Evolutionary conservation across 2,329 filamentous ascomycete species (phyloP).

Genomic region (Colletotrichum graminicola): DNA sequence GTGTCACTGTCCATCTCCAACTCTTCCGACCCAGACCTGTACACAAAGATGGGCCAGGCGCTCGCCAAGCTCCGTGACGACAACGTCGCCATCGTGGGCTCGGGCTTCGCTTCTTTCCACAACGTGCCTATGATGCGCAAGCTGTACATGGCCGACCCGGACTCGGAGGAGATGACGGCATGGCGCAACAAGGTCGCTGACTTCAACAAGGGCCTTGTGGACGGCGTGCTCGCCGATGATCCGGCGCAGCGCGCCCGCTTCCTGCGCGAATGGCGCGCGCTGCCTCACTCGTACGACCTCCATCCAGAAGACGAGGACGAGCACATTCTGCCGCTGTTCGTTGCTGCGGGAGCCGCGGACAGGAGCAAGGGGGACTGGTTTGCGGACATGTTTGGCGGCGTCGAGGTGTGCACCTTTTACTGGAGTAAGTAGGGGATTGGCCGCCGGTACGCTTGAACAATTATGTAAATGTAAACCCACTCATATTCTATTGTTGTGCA

Average conservation of each 20-base stretch:
- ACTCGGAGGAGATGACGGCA: constrained; percentile 33
- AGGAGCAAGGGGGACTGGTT: background rate
- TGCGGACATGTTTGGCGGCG: background rate
- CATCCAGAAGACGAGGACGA: constrained; percentile 66
- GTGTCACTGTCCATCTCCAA: constrained; percentile 67
- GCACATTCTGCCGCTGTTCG: constrained; percentile 69
- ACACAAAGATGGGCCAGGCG: constrained; percentile 65
- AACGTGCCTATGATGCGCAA: constrained; percentile 62
- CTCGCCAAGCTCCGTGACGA: constrained; percentile 61
- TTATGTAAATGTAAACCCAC: too few species aligned
- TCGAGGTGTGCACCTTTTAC: background rate
- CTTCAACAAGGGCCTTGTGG: constrained; percentile 57
- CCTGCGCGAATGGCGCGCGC: constrained; percentile 60
- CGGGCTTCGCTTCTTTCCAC: constrained; percentile 69
- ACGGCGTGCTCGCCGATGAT: constrained; percentile 52
- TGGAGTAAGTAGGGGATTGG: background rate
- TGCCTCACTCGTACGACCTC: constrained; percentile 62
- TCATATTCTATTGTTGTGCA: background rate
- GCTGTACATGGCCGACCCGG: constrained; percentile 40
- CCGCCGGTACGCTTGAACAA: too few species aligned
- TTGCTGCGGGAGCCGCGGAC: constrained; percentile 64
- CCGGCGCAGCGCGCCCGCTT: constrained; percentile 52
- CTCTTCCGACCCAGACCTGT: constrained; percentile 61
- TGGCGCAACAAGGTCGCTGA: constrained; percentile 38
- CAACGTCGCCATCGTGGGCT: constrained; percentile 68